Base-by-base conservation (phyloP, 2,329 filamentous ascomycete species). In the Alternaria gansuensis region DNA sequence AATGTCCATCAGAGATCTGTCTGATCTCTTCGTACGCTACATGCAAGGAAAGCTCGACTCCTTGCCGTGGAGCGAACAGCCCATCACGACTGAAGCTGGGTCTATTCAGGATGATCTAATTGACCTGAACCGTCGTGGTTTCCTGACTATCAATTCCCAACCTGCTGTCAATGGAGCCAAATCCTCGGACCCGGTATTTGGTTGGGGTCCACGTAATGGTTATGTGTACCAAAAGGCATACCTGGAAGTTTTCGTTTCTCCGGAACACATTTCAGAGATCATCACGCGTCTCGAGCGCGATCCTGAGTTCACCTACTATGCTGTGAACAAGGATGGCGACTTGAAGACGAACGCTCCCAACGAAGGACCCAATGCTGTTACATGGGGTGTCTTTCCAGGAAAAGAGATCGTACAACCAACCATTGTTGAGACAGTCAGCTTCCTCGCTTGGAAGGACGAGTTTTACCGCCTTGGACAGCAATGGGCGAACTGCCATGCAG, bases 321-420 rank as follows among this genome's bases (percentile, higher is more conserved):
- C 93, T 45, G 92, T 97, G 62, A 95, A 91, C 70, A 93, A 92
- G 78, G 84, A 85, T 21, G 93, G 94, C 28, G 87, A 89, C 57
- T 83, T 98, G 55, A 88, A 88, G 77, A 95, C 92, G 28, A 98
- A 99, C 73, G 88, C 92, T 1, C 88, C 89, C 8, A 87, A 88
- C 23, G 92, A 96, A 68, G 91, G 92, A 5, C 95, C 95, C 36
- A 99, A 99, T 71, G 95, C 95, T n/a, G 91, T 99, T 49, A 99
- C 95, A 2, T 99, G 95, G 95, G 95, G 95, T 79, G 96, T 99
- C 33, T 99, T 98, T 82, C 94, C 95, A 0, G 95, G 95, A 58
- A 96, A 98, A 78, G 95, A 99, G 79, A 97, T 99, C 74, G 93
- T 99, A n/a, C 95, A 99, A 78, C 95, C 95, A 13, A 99, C 95